Evolutionary conservation across 495 filamentous ascomycete species (phyloP).

Genomic region (Aspergillus coremiiformis): DNA sequence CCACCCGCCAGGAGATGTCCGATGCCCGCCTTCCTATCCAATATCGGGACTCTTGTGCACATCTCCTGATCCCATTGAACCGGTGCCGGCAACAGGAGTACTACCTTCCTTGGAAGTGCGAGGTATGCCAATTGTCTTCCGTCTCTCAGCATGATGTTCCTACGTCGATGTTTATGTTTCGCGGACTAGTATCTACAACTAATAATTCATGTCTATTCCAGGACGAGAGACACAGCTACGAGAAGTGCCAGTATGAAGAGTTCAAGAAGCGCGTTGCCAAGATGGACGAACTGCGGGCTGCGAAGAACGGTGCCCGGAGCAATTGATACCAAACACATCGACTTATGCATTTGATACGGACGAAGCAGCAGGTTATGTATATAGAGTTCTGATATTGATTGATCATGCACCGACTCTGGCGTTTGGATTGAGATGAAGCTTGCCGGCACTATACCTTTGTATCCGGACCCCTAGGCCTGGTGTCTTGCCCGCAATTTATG

Average conservation of each 20-base stretch:
- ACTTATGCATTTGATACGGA: constrained; percentile 15
- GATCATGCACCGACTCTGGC: constrained; percentile 33
- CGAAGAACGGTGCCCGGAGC: constrained; percentile 80
- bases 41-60: constrained; percentile 90
- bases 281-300: constrained; percentile 91
- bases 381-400: constrained; percentile 38
- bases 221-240: constrained; percentile 94
- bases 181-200: background rate
- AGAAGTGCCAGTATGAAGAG: constrained; percentile 98
- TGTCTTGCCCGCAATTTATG: background rate
- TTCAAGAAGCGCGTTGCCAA: constrained; percentile 98
- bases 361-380: constrained; percentile 38
- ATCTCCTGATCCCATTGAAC: constrained; percentile 91
- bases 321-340: constrained; percentile 50
- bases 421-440: constrained; percentile 23
- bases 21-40: constrained; percentile 79
- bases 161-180: background rate
- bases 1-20: constrained; percentile 84
- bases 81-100: constrained; percentile 85
- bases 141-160: background rate
- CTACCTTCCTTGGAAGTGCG: constrained; percentile 96
- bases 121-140: constrained; percentile 52
- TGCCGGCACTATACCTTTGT: constrained; percentile 10
- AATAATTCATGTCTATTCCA: constrained; percentile 26
- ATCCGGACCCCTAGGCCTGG: background rate